Percentiles rank a stretch among this genome's conserved stretches.
Evolutionary conservation across 1,284 basidiomycete species (phyloP).

Genomic region (Tilletia walkeri): DNA sequence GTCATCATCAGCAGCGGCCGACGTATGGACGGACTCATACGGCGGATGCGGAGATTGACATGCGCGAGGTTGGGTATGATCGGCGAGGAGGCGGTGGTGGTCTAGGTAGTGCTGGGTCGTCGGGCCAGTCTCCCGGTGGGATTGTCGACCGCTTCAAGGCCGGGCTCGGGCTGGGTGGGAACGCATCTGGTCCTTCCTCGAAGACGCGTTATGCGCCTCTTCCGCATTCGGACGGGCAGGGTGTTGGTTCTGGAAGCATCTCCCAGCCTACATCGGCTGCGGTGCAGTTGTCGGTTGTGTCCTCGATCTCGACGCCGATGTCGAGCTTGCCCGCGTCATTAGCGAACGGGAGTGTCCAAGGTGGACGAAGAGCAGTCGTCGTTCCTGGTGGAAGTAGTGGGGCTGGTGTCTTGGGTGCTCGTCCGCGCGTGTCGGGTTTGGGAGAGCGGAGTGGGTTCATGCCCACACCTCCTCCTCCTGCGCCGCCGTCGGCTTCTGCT

Average conservation of each 20-base stretch:
- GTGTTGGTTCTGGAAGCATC: no score
- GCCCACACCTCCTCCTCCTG: no score
- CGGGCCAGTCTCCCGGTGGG: not conserved
- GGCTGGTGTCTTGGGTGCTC: not conserved
- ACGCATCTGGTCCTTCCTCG: not conserved
- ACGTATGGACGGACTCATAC: not conserved
- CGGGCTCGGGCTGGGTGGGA: not conserved
- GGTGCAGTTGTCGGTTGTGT: conserved; percentile 3
- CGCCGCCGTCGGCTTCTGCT: no score
- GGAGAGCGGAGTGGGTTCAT: not conserved
- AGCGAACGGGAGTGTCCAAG: not conserved
- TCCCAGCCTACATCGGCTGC: not conserved
- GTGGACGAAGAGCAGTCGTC: not conserved
- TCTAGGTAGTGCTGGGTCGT: no score
- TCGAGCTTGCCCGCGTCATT: not conserved
- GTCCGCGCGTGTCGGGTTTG: not conserved
- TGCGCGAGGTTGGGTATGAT: not conserved
- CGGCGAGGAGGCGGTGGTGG: no score
- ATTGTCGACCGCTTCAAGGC: not conserved
- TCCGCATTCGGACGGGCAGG: not conserved
- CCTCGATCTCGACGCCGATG: not conserved
- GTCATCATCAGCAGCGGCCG: conserved; percentile 5
- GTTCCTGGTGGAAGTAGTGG: not conserved
- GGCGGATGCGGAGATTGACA: conserved; percentile 4
- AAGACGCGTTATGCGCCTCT: not conserved